Percentiles rank a stretch among this genome's conserved stretches.
phyloP scores from a whole-genome alignment of 1,139 yeast species.

The Yamadazyma trypodendri region DNA sequence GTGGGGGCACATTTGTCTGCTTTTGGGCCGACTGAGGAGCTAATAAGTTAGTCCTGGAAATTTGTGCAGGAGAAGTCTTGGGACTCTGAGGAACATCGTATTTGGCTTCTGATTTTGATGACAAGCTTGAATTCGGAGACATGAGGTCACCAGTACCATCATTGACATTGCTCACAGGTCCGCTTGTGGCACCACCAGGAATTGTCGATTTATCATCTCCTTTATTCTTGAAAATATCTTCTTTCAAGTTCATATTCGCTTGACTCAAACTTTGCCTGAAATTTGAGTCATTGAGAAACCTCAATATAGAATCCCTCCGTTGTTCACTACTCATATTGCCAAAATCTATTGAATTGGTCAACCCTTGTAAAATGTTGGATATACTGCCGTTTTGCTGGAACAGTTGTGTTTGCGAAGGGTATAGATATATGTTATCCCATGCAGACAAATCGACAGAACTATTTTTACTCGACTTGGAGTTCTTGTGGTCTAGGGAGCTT shows the following conservation, averaged over 20 bases:
- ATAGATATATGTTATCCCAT: conserved; percentile 4
- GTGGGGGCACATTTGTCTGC: not conserved
- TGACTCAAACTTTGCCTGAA: conserved; percentile 16
- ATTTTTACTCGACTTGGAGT: conserved; percentile 19
- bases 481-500: conserved; percentile 15
- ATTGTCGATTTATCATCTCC: conserved; percentile 3
- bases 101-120: conserved; percentile 31
- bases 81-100: conserved; percentile 46
- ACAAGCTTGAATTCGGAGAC: conserved; percentile 39
- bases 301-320: conserved; percentile 42
- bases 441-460: conserved; percentile 28
- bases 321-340: conserved; percentile 43
- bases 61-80: conserved; percentile 34
- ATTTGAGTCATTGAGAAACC: conserved; percentile 33
- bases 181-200: conserved; percentile 1
- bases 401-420: conserved; percentile 10
- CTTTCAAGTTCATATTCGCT: conserved; percentile 23
- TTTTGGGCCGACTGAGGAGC: not conserved
- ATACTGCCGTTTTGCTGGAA: conserved; percentile 25
- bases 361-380: conserved; percentile 36
- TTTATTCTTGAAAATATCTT: conserved; percentile 38
- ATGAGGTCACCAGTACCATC: conserved; percentile 12
- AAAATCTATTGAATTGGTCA: conserved; percentile 39
- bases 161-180: not conserved
- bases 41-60: not conserved